Conservation (phyloP, 2,329 filamentous ascomycete genomes). For the Bipolaris cookei region DNA sequence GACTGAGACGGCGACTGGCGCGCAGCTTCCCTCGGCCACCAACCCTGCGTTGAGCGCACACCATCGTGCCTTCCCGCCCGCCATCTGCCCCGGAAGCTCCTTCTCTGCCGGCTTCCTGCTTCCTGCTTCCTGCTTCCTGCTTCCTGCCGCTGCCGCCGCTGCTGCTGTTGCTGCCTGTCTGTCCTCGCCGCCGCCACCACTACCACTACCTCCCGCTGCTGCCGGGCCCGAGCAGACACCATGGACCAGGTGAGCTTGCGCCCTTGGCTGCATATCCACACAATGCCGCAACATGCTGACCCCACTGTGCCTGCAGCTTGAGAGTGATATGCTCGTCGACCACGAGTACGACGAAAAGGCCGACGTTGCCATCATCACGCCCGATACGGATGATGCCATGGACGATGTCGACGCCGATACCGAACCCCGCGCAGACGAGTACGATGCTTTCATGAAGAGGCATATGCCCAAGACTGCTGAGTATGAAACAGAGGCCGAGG, state of each 20-base stretch:
- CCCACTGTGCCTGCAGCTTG: conserved; percentile 53
- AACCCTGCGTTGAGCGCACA: conserved; percentile 15
- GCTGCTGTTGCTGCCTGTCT: conserved; percentile 1
- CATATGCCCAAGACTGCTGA: conserved; percentile 80
- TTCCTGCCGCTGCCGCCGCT: conserved; percentile 9
- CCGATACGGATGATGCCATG: conserved; percentile 65
- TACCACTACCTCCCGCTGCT: conserved; percentile 23
- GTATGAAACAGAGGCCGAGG: conserved; percentile 78
- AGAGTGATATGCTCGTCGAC: conserved; percentile 69
- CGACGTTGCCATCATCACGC: conserved; percentile 67
- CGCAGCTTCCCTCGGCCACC: conserved; percentile 20
- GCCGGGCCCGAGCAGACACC: conserved; percentile 19
- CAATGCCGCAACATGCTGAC: conserved; percentile 17
- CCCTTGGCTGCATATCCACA: conserved; percentile 2
- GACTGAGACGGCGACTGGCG: conserved; percentile 24
- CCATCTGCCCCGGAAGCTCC: neutral
- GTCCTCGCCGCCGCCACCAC: conserved; percentile 2
- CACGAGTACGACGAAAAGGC: conserved; percentile 67
- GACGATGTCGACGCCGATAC: conserved; percentile 61
- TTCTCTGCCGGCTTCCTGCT: conserved; percentile 5
- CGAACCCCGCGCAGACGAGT: conserved; percentile 64
- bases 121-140: neutral
- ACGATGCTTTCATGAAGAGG: conserved; percentile 83
- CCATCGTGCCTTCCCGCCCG: conserved; percentile 13
- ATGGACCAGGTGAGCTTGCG: conserved; percentile 50